These are phyloP conservation scores for Lentinula raphanica DNA, from an alignment of 768 basidiomycete species.

Conservation along the genomic window DNA sequence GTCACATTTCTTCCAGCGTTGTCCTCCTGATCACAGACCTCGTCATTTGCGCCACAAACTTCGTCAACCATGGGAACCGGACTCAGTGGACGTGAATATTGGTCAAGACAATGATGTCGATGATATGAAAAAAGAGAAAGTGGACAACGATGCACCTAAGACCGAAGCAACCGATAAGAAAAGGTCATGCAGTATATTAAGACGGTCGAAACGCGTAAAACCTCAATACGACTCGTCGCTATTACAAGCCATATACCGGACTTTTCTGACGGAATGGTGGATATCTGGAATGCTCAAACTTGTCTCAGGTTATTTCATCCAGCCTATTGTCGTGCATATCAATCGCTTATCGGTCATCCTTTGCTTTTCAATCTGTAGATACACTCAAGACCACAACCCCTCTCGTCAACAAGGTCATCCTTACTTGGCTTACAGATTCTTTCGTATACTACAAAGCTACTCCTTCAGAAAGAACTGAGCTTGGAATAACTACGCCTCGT, in stretches of 20 bases:
- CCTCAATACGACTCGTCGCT: constrained; percentile 9
- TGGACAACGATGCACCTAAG: background rate
- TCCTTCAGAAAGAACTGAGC: constrained; percentile 22
- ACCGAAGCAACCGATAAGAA: background rate
- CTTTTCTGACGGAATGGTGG: constrained; percentile 4
- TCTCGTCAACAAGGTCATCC: constrained; percentile 41
- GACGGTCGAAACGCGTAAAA: background rate
- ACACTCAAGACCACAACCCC: constrained; percentile 43
- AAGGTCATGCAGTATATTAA: background rate
- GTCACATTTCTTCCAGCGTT: constrained; percentile 6
- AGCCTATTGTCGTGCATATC: background rate
- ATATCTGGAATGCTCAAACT: constrained; percentile 8
- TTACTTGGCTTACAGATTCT: constrained; percentile 42
- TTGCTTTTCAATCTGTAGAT: constrained; percentile 17
- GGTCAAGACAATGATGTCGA: background rate
- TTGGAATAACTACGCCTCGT: constrained; percentile 23
- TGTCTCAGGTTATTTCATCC: constrained; percentile 17
- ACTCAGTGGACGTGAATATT: background rate
- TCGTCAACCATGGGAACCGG: background rate
- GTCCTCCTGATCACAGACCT: constrained; percentile 8
- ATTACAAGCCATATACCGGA: constrained; percentile 3
- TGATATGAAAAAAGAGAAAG: background rate
- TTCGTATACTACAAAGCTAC: constrained; percentile 31
- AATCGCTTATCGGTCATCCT: background rate
- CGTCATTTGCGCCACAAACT: constrained; percentile 6